Evolutionary conservation across 495 filamentous ascomycete genomes (phyloP), one percentile per base, ranked within the genome.

Genomic region (Aspergillus egyptiacus): DNA sequence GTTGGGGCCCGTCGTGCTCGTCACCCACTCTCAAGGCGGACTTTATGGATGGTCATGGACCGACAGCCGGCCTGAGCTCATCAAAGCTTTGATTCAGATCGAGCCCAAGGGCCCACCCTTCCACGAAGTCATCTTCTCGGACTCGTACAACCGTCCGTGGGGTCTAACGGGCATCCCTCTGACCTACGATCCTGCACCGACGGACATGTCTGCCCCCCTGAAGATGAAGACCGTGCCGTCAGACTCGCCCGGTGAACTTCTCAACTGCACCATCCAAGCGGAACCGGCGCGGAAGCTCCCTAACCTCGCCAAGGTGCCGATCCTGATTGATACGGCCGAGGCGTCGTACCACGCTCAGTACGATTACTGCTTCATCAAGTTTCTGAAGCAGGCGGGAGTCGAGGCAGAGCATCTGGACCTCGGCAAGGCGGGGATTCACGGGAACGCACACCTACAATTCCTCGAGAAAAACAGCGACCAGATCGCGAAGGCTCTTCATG

Each of bases 391-490:
- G 59, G 78, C 76, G 2, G 79, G 80, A 2, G 71, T 79, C 2
- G 22, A 56, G 3, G 66, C 70, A 5, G 59, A 76, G 42, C 67
- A 71, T 46, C 28, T 76, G 39, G 58, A 75, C 39, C 64, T 83
- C 44, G 60, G 53, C 0, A 61, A 76, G 53, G 39, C 53, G 6
- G 71, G 72, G 0, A 73, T 82, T 20, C 52, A 65, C 25, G 80
- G 82, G 2, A 83, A 83, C 57, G 79, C 73, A 8, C 78, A 83
- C 59, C 68, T 83, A 58, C 65, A 75, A 42, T 80, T 80, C 50
- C 60, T 83, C 53, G 80, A 83, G 65, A 78, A 71, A 67, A 84
- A 83, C 44, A 82, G 70, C 53, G 62, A 74, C 39, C 55, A 64
- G 4, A 68, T 80, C 44, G 76, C 76, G 2, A 57, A 42, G 7